A percentile compares a stretch with the other conserved stretches of the same genome.
Evolutionary conservation across 306 rosid genomes (phyloP).

Genomic region (Oemleria cerasiformis): DNA sequence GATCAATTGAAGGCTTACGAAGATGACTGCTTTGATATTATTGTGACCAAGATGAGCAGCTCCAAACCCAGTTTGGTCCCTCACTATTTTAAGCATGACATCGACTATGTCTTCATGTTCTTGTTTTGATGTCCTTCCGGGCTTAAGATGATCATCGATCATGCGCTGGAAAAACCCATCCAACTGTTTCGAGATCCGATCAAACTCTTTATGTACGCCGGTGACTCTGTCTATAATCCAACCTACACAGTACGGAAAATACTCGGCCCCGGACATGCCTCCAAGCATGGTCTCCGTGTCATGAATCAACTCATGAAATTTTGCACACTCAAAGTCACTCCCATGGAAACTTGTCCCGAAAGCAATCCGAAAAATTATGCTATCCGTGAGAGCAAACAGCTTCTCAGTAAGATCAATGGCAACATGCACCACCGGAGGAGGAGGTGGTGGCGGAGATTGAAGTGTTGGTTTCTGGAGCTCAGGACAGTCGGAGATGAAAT

Average conservation of each 20-base stretch:
- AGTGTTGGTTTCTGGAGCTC: too few species aligned
- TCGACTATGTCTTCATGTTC: slow-evolving; percentile 31
- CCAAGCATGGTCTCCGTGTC: slow-evolving; percentile 31
- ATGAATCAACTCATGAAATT: slow-evolving; percentile 34
- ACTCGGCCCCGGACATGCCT: slow-evolving; percentile 36
- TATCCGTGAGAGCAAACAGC: slow-evolving; percentile 26
- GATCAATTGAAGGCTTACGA: slow-evolving; percentile 17
- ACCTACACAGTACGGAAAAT: slow-evolving; percentile 33
- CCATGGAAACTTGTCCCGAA: slow-evolving; percentile 38
- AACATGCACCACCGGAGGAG: neutral
- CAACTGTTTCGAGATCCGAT: slow-evolving; percentile 29
- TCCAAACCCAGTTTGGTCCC: slow-evolving; percentile 2
- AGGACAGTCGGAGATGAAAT: too few species aligned
- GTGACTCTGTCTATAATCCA: slow-evolving; percentile 47
- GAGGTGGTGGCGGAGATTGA: slow-evolving; percentile 4
- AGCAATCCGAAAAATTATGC: slow-evolving; percentile 37
- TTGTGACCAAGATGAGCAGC: slow-evolving; percentile 7
- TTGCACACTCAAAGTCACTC: slow-evolving; percentile 10
- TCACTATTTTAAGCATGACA: slow-evolving; percentile 20
- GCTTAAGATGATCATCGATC: slow-evolving; percentile 26
- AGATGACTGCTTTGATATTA: slow-evolving; percentile 40
- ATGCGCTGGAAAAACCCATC: slow-evolving; percentile 42
- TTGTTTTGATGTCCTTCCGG: neutral
- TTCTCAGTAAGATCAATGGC: slow-evolving; percentile 30
- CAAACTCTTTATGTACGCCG: slow-evolving; percentile 29